A percentile compares a stretch with the other conserved stretches of the same genome.
Evolutionary conservation across 1,284 basidiomycete species (phyloP).

Genomic region (Schizophyllum amplum): DNA sequence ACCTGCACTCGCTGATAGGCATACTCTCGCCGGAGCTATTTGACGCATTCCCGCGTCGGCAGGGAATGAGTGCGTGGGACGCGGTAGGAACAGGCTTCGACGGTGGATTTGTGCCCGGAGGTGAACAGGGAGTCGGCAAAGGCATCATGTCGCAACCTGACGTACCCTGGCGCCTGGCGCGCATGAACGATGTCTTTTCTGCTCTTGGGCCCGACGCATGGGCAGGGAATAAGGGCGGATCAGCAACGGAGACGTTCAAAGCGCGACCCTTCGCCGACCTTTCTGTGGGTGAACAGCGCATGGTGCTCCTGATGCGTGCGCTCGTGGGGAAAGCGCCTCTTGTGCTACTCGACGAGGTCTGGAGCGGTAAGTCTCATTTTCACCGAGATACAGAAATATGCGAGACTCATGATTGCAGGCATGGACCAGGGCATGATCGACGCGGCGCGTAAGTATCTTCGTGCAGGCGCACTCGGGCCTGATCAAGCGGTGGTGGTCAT

Average conservation of each 20-base stretch:
- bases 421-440: conserved; percentile 77
- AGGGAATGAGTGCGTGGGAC: conserved; percentile 64
- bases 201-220: conserved; percentile 56
- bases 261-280: conserved; percentile 49
- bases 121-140: conserved; percentile 31
- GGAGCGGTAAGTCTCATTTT: conserved; percentile 32
- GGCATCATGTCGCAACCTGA: conserved; percentile 14
- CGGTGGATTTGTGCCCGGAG: conserved; percentile 62
- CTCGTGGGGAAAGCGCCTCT: conserved; percentile 64
- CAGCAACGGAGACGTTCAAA: conserved; percentile 30
- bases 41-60: conserved; percentile 80
- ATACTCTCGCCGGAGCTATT: conserved; percentile 86
- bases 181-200: conserved; percentile 47
- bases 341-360: conserved; percentile 83
- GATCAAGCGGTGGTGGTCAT: conserved; percentile 78
- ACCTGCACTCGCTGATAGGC: conserved; percentile 57
- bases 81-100: conserved; percentile 82
- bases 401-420: conserved; percentile 31
- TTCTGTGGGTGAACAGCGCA: conserved; percentile 64
- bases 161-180: conserved; percentile 36
- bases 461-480: conserved; percentile 39
- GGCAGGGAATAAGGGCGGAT: conserved; percentile 17
- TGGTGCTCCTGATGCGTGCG: conserved; percentile 80
- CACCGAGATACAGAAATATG: not conserved
- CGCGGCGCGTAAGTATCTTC: conserved; percentile 55